A percentile compares a stretch with the other conserved stretches of the same genome.
Evolutionary conservation across 352 stramenopile genomes (phyloP).

Genomic region (Discostella stelligera): DNA sequence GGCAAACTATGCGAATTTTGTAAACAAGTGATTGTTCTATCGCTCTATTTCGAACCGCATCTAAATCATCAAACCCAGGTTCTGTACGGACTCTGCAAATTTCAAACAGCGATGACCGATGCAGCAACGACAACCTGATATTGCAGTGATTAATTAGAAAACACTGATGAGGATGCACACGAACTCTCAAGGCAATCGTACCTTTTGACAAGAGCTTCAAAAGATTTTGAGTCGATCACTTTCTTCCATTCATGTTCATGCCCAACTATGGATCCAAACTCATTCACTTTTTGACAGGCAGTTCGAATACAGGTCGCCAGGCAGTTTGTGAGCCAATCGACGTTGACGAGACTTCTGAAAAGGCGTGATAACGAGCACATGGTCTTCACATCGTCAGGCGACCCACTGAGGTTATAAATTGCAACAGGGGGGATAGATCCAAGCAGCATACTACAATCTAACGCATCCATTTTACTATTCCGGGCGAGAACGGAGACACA

Average conservation of each 20-base stretch:
- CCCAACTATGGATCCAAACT: conserved; percentile 33
- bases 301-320: conserved; percentile 66
- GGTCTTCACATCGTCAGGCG: conserved; percentile 24
- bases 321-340: conserved; percentile 75
- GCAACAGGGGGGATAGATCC: conserved; percentile 62
- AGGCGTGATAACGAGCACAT: conserved; percentile 55
- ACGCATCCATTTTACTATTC: neutral
- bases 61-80: conserved; percentile 61
- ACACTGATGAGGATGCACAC: neutral
- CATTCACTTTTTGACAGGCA: conserved; percentile 58
- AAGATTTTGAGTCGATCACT: conserved; percentile 57
- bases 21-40: conserved; percentile 52
- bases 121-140: conserved; percentile 59
- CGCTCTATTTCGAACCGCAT: conserved; percentile 36
- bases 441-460: conserved; percentile 53
- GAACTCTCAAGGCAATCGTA: neutral
- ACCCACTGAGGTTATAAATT: conserved; percentile 61
- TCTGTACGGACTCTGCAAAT: conserved; percentile 73
- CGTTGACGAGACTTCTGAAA: conserved; percentile 56
- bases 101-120: conserved; percentile 74
- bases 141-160: neutral
- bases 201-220: conserved; percentile 58
- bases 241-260: conserved; percentile 75
- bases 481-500: conserved; percentile 16
- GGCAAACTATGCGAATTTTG: conserved; percentile 81